phyloP scores from a whole-genome alignment of 1,139 yeast genomes.

The Wickerhamomyces sp. region DNA sequence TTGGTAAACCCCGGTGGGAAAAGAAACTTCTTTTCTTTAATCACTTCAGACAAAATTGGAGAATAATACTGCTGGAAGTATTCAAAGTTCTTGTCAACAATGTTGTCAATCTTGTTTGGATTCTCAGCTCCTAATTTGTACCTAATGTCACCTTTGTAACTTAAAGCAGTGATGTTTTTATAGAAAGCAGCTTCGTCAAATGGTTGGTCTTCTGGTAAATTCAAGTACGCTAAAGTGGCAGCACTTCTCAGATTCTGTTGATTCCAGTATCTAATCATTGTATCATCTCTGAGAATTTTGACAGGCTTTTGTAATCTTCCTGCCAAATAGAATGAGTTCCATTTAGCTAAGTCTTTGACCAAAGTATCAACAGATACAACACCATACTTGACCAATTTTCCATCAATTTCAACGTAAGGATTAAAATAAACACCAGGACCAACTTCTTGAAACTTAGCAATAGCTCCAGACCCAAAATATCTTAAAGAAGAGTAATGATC shows the following conservation, averaged over 20 bases:
- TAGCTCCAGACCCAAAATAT: conserved; percentile 52
- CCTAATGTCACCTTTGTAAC: conserved; percentile 89
- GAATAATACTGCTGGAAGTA: conserved; percentile 67
- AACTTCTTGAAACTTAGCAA: conserved; percentile 57
- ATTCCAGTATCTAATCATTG: conserved; percentile 57
- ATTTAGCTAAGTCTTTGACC: conserved; percentile 64
- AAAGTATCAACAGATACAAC: conserved; percentile 61
- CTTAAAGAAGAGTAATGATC: conserved; percentile 72
- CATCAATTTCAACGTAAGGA: conserved; percentile 71
- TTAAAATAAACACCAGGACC: conserved; percentile 95
- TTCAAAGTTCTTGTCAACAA: conserved; percentile 69
- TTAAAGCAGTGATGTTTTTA: conserved; percentile 70
- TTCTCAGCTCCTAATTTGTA: conserved; percentile 87
- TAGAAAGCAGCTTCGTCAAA: conserved; percentile 66
- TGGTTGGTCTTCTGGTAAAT: conserved; percentile 33
- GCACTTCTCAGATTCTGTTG: conserved; percentile 79
- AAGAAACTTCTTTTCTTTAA: conserved; percentile 26
- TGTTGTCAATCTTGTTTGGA: conserved; percentile 81
- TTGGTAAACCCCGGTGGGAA: conserved; percentile 33
- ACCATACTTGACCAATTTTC: conserved; percentile 77
- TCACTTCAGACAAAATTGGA: conserved; percentile 53
- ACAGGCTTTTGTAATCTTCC: conserved; percentile 96
- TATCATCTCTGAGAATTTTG: conserved; percentile 60
- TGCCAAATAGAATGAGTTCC: conserved; percentile 84
- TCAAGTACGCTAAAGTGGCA: conserved; percentile 63